Evolutionary conservation across 495 filamentous ascomycete species (phyloP), one percentile per base, ranked within the genome.

Genomic region (Evernia prunastri): DNA sequence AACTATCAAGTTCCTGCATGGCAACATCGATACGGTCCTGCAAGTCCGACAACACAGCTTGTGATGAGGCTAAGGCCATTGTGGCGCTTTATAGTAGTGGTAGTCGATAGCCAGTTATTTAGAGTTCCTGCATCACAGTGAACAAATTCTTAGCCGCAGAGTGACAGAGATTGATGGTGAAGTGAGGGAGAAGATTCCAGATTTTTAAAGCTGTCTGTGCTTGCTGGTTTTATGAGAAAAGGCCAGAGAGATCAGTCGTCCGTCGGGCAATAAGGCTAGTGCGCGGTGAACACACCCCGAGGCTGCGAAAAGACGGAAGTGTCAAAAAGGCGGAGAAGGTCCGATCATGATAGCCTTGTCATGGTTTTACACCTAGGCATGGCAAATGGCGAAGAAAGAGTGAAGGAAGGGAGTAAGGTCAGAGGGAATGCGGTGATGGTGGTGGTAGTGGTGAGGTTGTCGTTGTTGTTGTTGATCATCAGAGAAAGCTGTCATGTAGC

Each of bases 1-100:
- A 12, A 17, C 29, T 35, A 29, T 64, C 54, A 40, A 59, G 62
- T 12, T 64, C 54, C 31, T 59, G 54, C 45, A 35, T 64, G 8
- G 56, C 47, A 25, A n/a, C 18, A 12, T 33, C 42, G 17, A 64
- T 64, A 10, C 45, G 29, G 27, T 59, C 12, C 37, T 58, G 54
- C 33, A 59, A 37, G 6, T 51, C 45, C 18, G 36, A 23, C 15
- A 59, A 13, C 23, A 45, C 40, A 42, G 31, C 54, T 59, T 64
- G 56, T 40, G 43, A 39, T 4, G 42, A 18, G 6, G 42, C 40
- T 58, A 43, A 36, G n/a, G 54, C 62, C 62, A 64, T 64, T 25
- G n/a, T 47, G n/a, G 20, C 5, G 20, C 53, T 39, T 20, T 20
- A 10, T 40, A 0, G 39, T 33, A 25, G 15, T 43, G 15, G n/a